These are phyloP conservation scores for Microdochium nivale DNA, from an alignment of 2,329 filamentous ascomycete species.

Conservation along the genomic window DNA sequence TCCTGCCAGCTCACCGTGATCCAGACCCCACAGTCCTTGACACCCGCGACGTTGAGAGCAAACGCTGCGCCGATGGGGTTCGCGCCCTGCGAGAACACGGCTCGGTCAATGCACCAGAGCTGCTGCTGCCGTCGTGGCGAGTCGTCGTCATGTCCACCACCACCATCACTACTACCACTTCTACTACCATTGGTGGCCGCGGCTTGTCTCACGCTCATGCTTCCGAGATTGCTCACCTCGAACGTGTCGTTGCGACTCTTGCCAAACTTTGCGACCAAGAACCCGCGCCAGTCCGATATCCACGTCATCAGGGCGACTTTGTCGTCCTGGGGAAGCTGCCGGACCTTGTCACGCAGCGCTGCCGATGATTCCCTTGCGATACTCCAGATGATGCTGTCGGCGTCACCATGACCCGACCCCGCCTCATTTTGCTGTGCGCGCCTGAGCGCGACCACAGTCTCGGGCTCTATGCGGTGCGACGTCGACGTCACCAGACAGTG, in stretches of 20 bases:
- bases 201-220: slow-evolving; percentile 15
- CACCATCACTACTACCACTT: slow-evolving; percentile 2
- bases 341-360: slow-evolving; percentile 22
- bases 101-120: slow-evolving; percentile 29
- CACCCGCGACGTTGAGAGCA: slow-evolving; percentile 36
- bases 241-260: slow-evolving; percentile 32
- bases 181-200: background rate
- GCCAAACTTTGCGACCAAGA: slow-evolving; percentile 32
- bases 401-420: slow-evolving; percentile 7
- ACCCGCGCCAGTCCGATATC: slow-evolving; percentile 32
- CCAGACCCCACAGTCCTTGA: slow-evolving; percentile 28
- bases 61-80: slow-evolving; percentile 33
- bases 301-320: slow-evolving; percentile 29
- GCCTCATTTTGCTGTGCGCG: slow-evolving; percentile 3
- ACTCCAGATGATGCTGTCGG: background rate
- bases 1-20: slow-evolving; percentile 41
- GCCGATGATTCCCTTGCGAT: slow-evolving; percentile 25
- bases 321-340: slow-evolving; percentile 32
- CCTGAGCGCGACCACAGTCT: slow-evolving; percentile 16
- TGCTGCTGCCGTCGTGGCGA: no score
- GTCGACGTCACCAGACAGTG: slow-evolving; percentile 30
- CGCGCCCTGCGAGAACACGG: slow-evolving; percentile 41
- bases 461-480: slow-evolving; percentile 18
- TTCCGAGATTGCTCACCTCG: slow-evolving; percentile 45
- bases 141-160: background rate